These are phyloP conservation scores for Pseudogymnoascus sp. DNA, from an alignment of 2,329 filamentous ascomycete genomes.

Conservation along the genomic window DNA sequence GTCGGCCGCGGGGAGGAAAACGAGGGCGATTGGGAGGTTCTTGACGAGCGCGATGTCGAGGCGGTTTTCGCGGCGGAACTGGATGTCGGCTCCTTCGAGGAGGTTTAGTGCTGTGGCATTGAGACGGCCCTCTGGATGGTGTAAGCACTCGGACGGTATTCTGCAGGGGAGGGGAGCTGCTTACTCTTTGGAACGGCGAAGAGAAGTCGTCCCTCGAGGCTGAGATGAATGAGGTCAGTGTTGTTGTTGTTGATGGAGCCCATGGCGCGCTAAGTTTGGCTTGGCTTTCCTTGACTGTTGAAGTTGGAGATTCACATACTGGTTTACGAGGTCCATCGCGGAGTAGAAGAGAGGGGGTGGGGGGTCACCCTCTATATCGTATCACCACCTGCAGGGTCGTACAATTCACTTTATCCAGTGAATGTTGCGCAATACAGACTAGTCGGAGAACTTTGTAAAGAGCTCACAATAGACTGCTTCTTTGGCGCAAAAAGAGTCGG, in stretches of 20 bases:
- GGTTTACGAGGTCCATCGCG: slow-evolving; percentile 53
- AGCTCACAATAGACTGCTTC: background rate
- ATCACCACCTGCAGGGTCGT: slow-evolving; percentile 6
- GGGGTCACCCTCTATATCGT: slow-evolving; percentile 4
- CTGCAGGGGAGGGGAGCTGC: slow-evolving; percentile 31
- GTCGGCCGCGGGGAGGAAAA: slow-evolving; percentile 94
- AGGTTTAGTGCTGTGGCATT: slow-evolving; percentile 83
- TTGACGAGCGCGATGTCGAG: slow-evolving; percentile 97
- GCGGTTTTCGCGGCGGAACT: slow-evolving; percentile 89
- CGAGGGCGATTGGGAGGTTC: slow-evolving; percentile 88
- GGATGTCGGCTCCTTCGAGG: slow-evolving; percentile 86
- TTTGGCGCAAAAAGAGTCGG: background rate
- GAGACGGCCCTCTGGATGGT: slow-evolving; percentile 71
- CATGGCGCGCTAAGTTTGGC: slow-evolving; percentile 30
- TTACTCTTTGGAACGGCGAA: slow-evolving; percentile 98
- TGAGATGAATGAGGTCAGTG: slow-evolving; percentile 37
- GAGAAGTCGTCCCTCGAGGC: slow-evolving; percentile 83
- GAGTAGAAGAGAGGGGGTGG: slow-evolving; percentile 2
- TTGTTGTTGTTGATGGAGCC: slow-evolving; percentile 40
- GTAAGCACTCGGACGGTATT: background rate
- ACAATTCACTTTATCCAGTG: slow-evolving; percentile 6
- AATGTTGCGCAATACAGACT: background rate
- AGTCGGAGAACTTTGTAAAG: background rate
- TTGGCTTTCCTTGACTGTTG: slow-evolving; percentile 11
- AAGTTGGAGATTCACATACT: slow-evolving; percentile 32